Percentiles rank a stretch among this genome's conserved stretches.
Evolutionary conservation across 495 filamentous ascomycete genomes (phyloP).

Genomic region (Penicillium dipodomyicola): DNA sequence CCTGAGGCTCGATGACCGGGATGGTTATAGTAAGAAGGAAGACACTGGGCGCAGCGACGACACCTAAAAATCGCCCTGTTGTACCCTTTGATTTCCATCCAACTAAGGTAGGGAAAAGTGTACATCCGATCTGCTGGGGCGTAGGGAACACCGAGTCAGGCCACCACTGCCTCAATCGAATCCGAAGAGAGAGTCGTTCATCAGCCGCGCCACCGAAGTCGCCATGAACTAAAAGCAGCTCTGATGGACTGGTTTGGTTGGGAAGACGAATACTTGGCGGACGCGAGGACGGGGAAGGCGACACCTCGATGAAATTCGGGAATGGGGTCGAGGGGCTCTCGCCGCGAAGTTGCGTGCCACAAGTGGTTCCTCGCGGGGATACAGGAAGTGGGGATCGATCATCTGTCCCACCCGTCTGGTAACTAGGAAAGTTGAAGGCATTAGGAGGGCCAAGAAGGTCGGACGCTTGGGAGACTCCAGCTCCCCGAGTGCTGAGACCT

Average conservation of each 20-base stretch:
- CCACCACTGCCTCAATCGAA: conserved; percentile 59
- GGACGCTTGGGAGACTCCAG: conserved; percentile 32
- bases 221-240: conserved; percentile 38
- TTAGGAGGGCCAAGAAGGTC: conserved; percentile 39
- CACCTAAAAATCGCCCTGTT: conserved; percentile 72
- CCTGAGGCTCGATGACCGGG: conserved; percentile 74
- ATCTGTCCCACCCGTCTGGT: conserved; percentile 24
- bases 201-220: conserved; percentile 18
- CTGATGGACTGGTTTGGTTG: conserved; percentile 48
- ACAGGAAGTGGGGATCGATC: conserved; percentile 31
- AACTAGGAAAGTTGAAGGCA: conserved; percentile 39
- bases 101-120: conserved; percentile 84
- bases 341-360: too few species aligned
- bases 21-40: conserved; percentile 86
- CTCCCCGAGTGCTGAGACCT: too few species aligned
- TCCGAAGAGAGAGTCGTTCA: conserved; percentile 12
- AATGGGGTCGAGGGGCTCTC: conserved; percentile 47
- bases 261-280: conserved; percentile 54
- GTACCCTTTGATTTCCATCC: conserved; percentile 72
- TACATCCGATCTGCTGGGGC: conserved; percentile 64
- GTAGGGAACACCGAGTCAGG: conserved; percentile 64
- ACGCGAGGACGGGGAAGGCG: conserved; percentile 43
- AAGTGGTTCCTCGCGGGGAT: too few species aligned
- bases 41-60: conserved; percentile 82
- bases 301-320: conserved; percentile 51